Evolutionary conservation across 202 grass and related monocot species (phyloP).

Genomic region (Zizania palustris): DNA sequence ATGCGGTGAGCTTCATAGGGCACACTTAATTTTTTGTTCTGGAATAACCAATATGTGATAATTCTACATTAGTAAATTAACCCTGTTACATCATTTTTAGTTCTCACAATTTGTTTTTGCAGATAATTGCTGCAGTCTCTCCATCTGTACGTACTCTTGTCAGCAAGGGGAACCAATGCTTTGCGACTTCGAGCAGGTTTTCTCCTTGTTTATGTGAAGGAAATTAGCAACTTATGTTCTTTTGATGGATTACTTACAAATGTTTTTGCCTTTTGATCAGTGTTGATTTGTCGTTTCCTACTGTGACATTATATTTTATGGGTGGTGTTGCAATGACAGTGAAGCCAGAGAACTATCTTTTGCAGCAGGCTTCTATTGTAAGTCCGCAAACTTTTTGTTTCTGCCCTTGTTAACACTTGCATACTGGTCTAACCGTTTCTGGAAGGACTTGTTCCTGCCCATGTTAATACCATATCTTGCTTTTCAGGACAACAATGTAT

Average conservation of each 20-base stretch:
- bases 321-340: conserved; percentile 73
- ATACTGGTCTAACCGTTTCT: conserved; percentile 36
- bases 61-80: conserved; percentile 16
- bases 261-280: conserved; percentile 48
- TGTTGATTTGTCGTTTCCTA: conserved; percentile 90
- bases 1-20: conserved; percentile 60
- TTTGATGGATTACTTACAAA: conserved; percentile 31
- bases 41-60: not conserved
- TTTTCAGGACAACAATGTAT: conserved; percentile 68
- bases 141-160: conserved; percentile 61
- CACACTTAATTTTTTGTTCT: not conserved
- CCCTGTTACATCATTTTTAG: not conserved
- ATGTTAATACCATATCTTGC: conserved; percentile 29
- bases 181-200: conserved; percentile 84
- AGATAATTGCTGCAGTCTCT: conserved; percentile 79
- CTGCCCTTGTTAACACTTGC: not conserved
- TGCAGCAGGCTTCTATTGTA: conserved; percentile 77
- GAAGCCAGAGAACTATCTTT: conserved; percentile 94
- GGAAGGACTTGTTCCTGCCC: conserved; percentile 24
- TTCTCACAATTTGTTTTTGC: conserved; percentile 36
- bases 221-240: conserved; percentile 37
- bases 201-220: conserved; percentile 30
- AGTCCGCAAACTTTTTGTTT: conserved; percentile 35
- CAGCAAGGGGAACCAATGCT: conserved; percentile 81
- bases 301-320: conserved; percentile 76